Evolutionary conservation across 2,329 filamentous ascomycete genomes (phyloP), one percentile per base, ranked within the genome.

Genomic region (Thermomyces lanuginosus): DNA sequence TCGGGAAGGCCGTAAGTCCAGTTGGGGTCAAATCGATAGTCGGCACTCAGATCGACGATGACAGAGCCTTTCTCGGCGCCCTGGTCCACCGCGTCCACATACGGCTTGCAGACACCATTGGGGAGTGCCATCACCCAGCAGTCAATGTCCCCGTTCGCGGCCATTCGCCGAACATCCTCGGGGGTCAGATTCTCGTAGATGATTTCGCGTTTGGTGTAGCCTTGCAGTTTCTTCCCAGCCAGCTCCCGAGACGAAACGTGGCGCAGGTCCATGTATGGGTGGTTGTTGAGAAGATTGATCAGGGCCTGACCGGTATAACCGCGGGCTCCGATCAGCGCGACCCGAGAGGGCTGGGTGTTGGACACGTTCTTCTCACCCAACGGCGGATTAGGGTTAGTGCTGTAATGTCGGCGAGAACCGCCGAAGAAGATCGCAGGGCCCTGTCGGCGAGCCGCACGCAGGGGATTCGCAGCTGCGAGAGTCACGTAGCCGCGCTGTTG

Each of bases 101-200:
- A 98, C 0, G 89, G 84, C 58, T 83, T 79, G 69, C 82, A 93
- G 26, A 92, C 82, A 34, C 81, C 80, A 46, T 95, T 98, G 22
- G 86, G 89, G 16, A 95, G 71, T 18, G 89, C 89, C 80, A 95
- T 89, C 22, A 95, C 80, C 84, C 84, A 95, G 58, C 80, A 89
- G 59, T 95, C 86, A 26, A 95, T 74, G 44, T 84, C 71, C 27
- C 79, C 78, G 16, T 76, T 72, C 49, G 78, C 74, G 36, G 89
- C 80, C 69, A 95, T 81, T 31, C 73, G 67, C 36, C 73, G 72
- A 8, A 92, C 75, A 40, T 95, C 86, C 38, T 95, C 86, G 5
- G 82, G 70, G 30, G 69, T 74, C 22, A 95, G 63, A 51, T 83
- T 92, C 55, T 92, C 82, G 55, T 98, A 98, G 36, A 72, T 81